Percentiles rank a stretch among this genome's conserved stretches.
phyloP scores from a whole-genome alignment of 805 yeast genomes.

The Kluyveromyces aestuarii region DNA sequence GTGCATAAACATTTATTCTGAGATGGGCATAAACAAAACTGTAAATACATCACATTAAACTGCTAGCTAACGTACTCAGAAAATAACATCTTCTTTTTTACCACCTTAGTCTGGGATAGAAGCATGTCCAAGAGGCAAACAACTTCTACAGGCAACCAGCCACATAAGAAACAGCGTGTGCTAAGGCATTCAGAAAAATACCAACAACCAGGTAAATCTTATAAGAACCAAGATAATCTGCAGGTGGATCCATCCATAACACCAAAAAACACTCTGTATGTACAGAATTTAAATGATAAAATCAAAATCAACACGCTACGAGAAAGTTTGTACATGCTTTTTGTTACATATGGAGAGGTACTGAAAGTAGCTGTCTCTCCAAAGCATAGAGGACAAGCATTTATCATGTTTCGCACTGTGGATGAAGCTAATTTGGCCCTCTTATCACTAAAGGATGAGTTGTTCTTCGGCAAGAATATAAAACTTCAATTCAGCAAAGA shows the following conservation, averaged over 20 bases:
- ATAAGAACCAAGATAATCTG: not conserved
- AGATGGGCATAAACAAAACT: no score
- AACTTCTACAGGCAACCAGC: not conserved
- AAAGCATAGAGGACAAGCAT: constrained; percentile 58
- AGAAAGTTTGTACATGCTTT: constrained; percentile 47
- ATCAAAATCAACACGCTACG: constrained; percentile 36
- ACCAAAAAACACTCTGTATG: constrained; percentile 43
- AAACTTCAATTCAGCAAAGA: constrained; percentile 35
- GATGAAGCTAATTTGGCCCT: constrained; percentile 46
- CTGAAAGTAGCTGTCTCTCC: constrained; percentile 39
- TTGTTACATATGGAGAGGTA: constrained; percentile 59
- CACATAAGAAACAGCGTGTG: not conserved
- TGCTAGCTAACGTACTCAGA: no score
- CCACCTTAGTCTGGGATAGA: no score
- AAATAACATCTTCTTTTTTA: no score
- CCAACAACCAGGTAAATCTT: not conserved
- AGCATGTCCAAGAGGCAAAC: not conserved
- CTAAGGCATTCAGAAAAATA: not conserved
- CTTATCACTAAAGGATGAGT: constrained; percentile 36
- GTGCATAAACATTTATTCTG: no score
- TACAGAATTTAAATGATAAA: constrained; percentile 52
- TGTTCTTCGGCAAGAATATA: constrained; percentile 45
- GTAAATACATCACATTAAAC: no score
- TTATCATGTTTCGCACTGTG: constrained; percentile 41
- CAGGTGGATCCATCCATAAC: not conserved